Percentiles rank a stretch among this genome's conserved stretches.
phyloP scores from a whole-genome alignment of 306 rosid species.

The Adenanthera pavonina region DNA sequence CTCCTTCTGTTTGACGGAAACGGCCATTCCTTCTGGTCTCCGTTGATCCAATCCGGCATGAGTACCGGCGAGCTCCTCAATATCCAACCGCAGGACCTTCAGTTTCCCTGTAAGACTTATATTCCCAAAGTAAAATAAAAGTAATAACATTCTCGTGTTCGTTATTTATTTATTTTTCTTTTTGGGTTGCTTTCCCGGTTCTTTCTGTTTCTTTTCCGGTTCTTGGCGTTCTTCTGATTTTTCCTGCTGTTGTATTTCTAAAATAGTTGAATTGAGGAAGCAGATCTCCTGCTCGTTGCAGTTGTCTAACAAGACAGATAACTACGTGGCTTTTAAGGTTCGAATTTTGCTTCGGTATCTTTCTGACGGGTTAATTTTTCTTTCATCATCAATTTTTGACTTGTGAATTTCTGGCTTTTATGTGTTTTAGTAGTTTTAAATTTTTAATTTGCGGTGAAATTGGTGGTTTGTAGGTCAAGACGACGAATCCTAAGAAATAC shows the following conservation, averaged over 20 bases:
- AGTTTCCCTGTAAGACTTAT: constrained; percentile 68
- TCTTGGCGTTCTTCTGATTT: constrained; percentile 47
- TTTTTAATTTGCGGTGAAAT: constrained; percentile 45
- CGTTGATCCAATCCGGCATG: constrained; percentile 56
- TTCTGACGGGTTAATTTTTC: not conserved
- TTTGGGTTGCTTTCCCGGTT: not conserved
- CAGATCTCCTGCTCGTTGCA: constrained; percentile 93
- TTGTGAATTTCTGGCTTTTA: constrained; percentile 5
- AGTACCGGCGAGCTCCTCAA: constrained; percentile 83
- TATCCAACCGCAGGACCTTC: constrained; percentile 84
- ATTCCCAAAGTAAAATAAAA: not conserved
- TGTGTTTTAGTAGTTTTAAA: constrained; percentile 29
- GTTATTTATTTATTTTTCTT: not conserved
- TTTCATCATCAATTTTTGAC: not conserved
- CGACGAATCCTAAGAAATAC: constrained; percentile 92
- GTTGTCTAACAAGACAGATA: constrained; percentile 70
- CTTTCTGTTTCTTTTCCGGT: constrained; percentile 24
- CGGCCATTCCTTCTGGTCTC: constrained; percentile 29
- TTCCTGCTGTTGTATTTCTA: not conserved
- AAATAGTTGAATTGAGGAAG: constrained; percentile 85
- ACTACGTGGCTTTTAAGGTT: constrained; percentile 85
- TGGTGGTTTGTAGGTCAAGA: constrained; percentile 72
- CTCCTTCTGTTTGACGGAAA: constrained; percentile 39
- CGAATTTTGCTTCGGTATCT: constrained; percentile 27
- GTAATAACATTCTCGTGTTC: not conserved